Evolutionary conservation across 2,329 filamentous ascomycete genomes (phyloP).

Genomic region (Claviceps fusiformis): DNA sequence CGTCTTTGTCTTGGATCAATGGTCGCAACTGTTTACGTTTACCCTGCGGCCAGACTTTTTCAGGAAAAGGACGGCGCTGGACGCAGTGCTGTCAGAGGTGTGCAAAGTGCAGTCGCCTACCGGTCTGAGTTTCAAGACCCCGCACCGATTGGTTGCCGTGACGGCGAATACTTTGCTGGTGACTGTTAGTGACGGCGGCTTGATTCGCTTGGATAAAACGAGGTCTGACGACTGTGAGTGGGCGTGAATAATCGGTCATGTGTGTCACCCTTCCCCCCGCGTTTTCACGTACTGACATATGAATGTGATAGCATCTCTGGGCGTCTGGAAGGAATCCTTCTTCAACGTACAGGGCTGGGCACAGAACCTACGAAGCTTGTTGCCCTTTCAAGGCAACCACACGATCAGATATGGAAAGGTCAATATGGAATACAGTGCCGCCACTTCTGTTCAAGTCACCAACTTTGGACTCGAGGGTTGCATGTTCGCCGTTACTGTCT

Average conservation of each 20-base stretch:
- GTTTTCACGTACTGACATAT: not conserved
- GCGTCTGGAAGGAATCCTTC: slow-evolving; percentile 54
- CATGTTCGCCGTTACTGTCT: slow-evolving; percentile 61
- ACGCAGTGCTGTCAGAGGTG: slow-evolving; percentile 60
- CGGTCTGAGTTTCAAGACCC: slow-evolving; percentile 63
- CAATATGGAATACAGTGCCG: slow-evolving; percentile 54
- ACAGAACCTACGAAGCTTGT: slow-evolving; percentile 49
- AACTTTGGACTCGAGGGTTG: slow-evolving; percentile 34
- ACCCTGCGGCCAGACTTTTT: slow-evolving; percentile 76
- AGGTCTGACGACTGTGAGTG: slow-evolving; percentile 32
- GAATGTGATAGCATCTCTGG: slow-evolving; percentile 11
- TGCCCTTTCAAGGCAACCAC: slow-evolving; percentile 52
- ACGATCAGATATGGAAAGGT: slow-evolving; percentile 50
- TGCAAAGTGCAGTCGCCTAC: slow-evolving; percentile 62
- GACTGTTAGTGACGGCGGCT: slow-evolving; percentile 65
- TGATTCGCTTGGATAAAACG: slow-evolving; percentile 56
- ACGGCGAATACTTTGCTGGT: slow-evolving; percentile 63
- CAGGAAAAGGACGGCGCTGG: slow-evolving; percentile 51
- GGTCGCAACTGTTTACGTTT: slow-evolving; percentile 72
- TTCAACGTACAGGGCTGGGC: slow-evolving; percentile 64
- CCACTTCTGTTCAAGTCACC: slow-evolving; percentile 46
- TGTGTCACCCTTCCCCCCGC: not conserved
- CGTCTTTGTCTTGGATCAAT: slow-evolving; percentile 65
- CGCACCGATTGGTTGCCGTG: slow-evolving; percentile 68
- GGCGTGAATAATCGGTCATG: not conserved